A percentile compares a stretch with the other conserved stretches of the same genome.
Conservation (phyloP, 1,284 basidiomycete genomes). For the Flammula alnicola region DNA sequence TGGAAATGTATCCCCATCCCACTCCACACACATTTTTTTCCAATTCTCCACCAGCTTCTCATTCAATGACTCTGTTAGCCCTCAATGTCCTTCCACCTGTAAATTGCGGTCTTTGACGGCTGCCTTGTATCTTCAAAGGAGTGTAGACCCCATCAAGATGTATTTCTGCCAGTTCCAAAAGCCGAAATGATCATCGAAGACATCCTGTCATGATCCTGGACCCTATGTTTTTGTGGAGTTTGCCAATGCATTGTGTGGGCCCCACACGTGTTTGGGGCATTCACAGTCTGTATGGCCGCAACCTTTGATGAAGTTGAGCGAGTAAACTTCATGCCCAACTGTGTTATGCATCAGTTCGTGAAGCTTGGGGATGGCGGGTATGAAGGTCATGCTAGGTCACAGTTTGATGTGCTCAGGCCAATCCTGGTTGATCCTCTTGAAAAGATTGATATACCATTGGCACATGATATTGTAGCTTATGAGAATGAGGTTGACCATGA, state of each 20-base stretch:
- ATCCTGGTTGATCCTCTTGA: conserved; percentile 6
- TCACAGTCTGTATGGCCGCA: conserved; percentile 21
- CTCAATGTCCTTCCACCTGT: conserved; percentile 15
- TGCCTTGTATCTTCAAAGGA: conserved; percentile 11
- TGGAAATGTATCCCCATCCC: conserved; percentile 11
- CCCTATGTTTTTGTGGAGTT: conserved; percentile 22
- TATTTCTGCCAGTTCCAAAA: conserved; percentile 24
- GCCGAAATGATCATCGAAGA: conserved; percentile 23
- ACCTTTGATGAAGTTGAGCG: conserved; percentile 21
- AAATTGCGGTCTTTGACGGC: conserved; percentile 14
- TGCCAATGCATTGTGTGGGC: conserved; percentile 11
- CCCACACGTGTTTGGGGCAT: conserved; percentile 18
- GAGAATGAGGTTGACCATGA: not conserved
- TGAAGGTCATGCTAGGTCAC: not conserved
- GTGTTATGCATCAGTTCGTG: conserved; percentile 21
- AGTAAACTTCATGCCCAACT: conserved; percentile 14
- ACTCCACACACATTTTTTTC: conserved; percentile 11
- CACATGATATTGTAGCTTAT: conserved; percentile 18
- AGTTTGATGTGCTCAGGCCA: conserved; percentile 14
- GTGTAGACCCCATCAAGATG: conserved; percentile 4
- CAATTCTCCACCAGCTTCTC: not conserved
- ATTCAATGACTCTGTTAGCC: conserved; percentile 7
- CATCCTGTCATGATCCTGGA: conserved; percentile 19
- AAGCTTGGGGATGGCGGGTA: conserved; percentile 22
- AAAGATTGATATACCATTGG: conserved; percentile 21